phyloP scores from a whole-genome alignment of 2,329 filamentous ascomycete species.

The Penicillium fuscoglaucum region DNA sequence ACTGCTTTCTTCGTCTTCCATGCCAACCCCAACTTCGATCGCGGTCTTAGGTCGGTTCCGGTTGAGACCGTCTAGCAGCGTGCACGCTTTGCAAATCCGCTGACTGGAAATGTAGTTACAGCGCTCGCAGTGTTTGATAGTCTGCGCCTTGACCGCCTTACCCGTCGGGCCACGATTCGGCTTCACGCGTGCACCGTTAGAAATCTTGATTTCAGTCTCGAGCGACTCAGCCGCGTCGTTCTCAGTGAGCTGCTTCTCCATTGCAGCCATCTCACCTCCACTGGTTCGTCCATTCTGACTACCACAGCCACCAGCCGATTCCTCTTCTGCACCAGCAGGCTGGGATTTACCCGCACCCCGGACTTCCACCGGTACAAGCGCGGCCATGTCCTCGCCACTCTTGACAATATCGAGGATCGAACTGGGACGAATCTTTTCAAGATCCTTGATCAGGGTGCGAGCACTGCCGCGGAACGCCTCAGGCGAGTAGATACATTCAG shows the following conservation, averaged over 20 bases:
- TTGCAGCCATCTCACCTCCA: slow-evolving; percentile 76
- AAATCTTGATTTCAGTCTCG: slow-evolving; percentile 65
- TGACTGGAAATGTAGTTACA: slow-evolving; percentile 98
- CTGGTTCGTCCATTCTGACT: slow-evolving; percentile 65
- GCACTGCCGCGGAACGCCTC: slow-evolving; percentile 95
- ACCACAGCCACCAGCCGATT: slow-evolving; percentile 69
- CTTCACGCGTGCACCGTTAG: slow-evolving; percentile 23
- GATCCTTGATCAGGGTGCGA: slow-evolving; percentile 86
- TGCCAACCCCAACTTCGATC: slow-evolving; percentile 44
- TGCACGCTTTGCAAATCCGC: slow-evolving; percentile 88
- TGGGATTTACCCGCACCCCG: slow-evolving; percentile 31
- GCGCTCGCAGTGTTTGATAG: slow-evolving; percentile 74
- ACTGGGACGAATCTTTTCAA: slow-evolving; percentile 89
- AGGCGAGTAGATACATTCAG: slow-evolving; percentile 96
- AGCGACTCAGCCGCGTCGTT: slow-evolving; percentile 61
- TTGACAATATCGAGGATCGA: slow-evolving; percentile 92
- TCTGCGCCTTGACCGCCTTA: slow-evolving; percentile 59
- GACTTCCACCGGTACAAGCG: slow-evolving; percentile 68
- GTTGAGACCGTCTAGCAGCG: slow-evolving; percentile 84
- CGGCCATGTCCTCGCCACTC: slow-evolving; percentile 95
- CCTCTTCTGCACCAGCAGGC: slow-evolving; percentile 49
- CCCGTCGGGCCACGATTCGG: slow-evolving; percentile 32
- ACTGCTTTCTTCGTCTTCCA: slow-evolving; percentile 54
- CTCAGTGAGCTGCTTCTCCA: slow-evolving; percentile 71
- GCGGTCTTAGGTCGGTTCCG: slow-evolving; percentile 59